A percentile compares a stretch with the other conserved stretches of the same genome.
Evolutionary conservation across 495 filamentous ascomycete genomes (phyloP).

Genomic region (Penicillium cataractarum): DNA sequence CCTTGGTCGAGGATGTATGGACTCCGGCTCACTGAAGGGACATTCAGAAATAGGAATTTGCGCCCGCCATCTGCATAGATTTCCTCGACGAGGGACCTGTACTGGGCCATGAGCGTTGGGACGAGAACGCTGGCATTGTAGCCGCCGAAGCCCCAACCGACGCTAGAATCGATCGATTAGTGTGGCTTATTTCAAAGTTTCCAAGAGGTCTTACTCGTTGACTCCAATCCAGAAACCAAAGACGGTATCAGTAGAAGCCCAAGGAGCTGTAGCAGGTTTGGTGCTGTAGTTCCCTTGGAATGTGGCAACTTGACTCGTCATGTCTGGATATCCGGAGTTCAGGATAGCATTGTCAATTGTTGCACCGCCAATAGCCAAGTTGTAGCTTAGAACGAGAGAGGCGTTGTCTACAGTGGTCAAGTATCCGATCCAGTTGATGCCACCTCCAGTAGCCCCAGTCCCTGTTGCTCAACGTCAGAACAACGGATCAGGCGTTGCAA

Average conservation of each 20-base stretch:
- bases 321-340: constrained; percentile 28
- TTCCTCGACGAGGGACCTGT: constrained; percentile 56
- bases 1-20: constrained; percentile 51
- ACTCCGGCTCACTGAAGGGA: constrained; percentile 71
- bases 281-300: constrained; percentile 34
- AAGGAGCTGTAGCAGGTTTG: constrained; percentile 51
- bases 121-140: constrained; percentile 48
- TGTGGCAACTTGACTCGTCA: constrained; percentile 33
- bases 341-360: constrained; percentile 57
- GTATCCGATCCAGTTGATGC: constrained; percentile 59
- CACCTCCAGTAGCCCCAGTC: constrained; percentile 53
- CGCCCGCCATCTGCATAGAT: constrained; percentile 67
- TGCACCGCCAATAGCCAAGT: constrained; percentile 60
- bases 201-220: constrained; percentile 58
- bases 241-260: constrained; percentile 62
- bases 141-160: constrained; percentile 65
- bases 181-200: background rate
- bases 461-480: constrained; percentile 29
- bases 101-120: constrained; percentile 58
- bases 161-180: constrained; percentile 23
- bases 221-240: constrained; percentile 79
- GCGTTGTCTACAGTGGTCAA: constrained; percentile 57
- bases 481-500: too few relatives aligned
- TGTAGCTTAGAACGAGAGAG: constrained; percentile 57
- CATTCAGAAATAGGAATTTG: constrained; percentile 76